phyloP scores from a whole-genome alignment of 176 grass and related monocot genomes.

The Musa troglodytarum region DNA sequence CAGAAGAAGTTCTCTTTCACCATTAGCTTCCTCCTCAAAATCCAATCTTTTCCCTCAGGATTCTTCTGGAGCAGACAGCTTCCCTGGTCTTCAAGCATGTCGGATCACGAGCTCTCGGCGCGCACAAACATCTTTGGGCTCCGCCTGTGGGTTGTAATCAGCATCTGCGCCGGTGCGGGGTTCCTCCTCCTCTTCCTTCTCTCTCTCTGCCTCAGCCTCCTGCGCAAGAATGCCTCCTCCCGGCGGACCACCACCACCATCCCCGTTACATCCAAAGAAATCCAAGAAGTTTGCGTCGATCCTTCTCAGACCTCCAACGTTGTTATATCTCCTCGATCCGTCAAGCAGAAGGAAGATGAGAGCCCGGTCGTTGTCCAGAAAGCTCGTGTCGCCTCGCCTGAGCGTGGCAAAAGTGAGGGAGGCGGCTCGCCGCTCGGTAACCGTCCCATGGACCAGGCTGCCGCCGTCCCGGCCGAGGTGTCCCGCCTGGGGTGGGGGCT shows the following conservation, averaged over 20 bases:
- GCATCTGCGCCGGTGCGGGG: not conserved
- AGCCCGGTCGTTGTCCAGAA: slow-evolving; percentile 14
- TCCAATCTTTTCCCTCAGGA: not conserved
- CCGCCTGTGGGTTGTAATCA: not conserved
- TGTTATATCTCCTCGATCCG: not conserved
- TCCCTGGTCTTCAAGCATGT: not conserved
- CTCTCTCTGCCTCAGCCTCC: not conserved
- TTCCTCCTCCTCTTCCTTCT: not conserved
- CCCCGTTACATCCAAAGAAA: slow-evolving; percentile 5
- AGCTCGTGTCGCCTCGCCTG: slow-evolving; percentile 67
- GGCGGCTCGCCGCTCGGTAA: slow-evolving; percentile 50
- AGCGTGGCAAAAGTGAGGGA: slow-evolving; percentile 41
- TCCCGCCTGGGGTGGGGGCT: slow-evolving; percentile 87
- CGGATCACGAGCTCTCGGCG: not conserved
- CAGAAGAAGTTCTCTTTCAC: not conserved
- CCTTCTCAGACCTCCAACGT: not conserved
- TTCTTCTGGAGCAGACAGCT: not conserved
- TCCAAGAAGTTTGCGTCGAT: not conserved
- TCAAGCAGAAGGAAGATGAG: not conserved
- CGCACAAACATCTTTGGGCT: slow-evolving; percentile 2
- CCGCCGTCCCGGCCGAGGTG: slow-evolving; percentile 49
- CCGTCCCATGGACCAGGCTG: slow-evolving; percentile 23
- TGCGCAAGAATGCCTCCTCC: not conserved
- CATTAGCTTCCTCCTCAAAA: not conserved
- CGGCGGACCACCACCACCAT: not conserved